Evolutionary conservation across 192 early-diverging fungal genomes (phyloP).

Genomic region (Gonapodya prolifera): DNA sequence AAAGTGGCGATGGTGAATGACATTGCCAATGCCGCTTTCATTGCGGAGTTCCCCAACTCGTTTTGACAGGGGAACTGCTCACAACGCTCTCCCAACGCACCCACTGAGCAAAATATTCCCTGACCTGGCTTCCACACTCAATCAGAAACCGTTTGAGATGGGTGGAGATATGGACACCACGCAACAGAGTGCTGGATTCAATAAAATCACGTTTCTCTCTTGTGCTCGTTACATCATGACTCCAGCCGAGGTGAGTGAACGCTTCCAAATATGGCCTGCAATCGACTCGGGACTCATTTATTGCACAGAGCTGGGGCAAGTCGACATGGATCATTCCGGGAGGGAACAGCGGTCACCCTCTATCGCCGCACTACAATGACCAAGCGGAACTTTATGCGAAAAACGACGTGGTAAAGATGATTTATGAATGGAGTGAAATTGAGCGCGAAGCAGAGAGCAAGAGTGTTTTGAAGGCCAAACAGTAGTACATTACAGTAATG

Average conservation of each 20-base stretch:
- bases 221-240: not conserved
- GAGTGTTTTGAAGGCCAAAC: not conserved
- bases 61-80: not conserved
- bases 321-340: not conserved
- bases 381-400: not conserved
- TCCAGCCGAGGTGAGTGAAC: not conserved
- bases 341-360: not conserved
- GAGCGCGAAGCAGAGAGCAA: not conserved
- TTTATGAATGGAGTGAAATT: not conserved
- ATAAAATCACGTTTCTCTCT: not conserved
- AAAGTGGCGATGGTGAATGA: not conserved
- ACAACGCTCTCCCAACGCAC: not conserved
- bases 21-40: not conserved
- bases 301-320: not conserved
- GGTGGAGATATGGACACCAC: constrained; percentile 1
- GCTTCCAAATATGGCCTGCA: not conserved
- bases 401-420: not conserved
- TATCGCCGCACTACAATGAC: not conserved
- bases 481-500: too few relatives aligned
- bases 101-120: not conserved
- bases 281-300: not conserved
- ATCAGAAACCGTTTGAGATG: not conserved
- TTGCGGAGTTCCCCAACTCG: not conserved
- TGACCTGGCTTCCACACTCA: not conserved
- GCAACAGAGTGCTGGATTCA: not conserved